Base-by-base conservation (phyloP, 305 asterid species). In the Salvia sclarea region DNA sequence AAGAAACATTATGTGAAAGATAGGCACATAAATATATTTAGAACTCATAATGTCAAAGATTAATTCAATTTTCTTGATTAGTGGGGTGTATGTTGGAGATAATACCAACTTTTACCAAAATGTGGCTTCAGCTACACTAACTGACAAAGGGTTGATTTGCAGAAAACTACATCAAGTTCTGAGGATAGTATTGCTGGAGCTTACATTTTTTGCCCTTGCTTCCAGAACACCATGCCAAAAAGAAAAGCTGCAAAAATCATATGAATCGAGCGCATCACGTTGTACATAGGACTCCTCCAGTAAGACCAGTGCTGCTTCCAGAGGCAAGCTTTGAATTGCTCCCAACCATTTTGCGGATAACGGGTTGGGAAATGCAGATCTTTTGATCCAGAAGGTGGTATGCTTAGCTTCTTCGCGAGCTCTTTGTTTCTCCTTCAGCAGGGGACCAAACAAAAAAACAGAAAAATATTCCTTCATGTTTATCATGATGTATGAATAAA, bases 271-370 rank as follows among this genome's bases (percentile, higher is more conserved):
- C 90, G 93, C 61, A 58, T 53, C 74, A 86, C 57, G 77, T 84
- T 88, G 76, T 84, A 85, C 1, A 74, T 58, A n/a, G 95, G 95
- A 74, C 88, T 83, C 80, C 92, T 79, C 95, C 95, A 88, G 72
- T 88, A 88, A 43, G 95, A 88, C 79, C 71, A 76, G 53, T 80
- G 75, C 63, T 82, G 90, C 79, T 84, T 88, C 95, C 95, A 86
- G 6, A 88, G 83, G 59, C 95, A 86, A 28, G 81, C 75, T 67
- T 82, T 86, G 80, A 85, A 88, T 50, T 84, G 95, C 33, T 70
- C 82, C 92, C 86, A 84, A 31, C 88, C 80, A 62, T 69, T 70
- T 61, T 78, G 86, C 0, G 95, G 41, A 55, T 80, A 88, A 0
- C 55, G 82, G 11, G 85, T 72, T 0, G 84, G 79, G 69, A 88